A percentile compares a stretch with the other conserved stretches of the same genome.
These are phyloP conservation scores for Periconia digitata DNA, from an alignment of 2,329 filamentous ascomycete genomes.

Conservation along the genomic window DNA sequence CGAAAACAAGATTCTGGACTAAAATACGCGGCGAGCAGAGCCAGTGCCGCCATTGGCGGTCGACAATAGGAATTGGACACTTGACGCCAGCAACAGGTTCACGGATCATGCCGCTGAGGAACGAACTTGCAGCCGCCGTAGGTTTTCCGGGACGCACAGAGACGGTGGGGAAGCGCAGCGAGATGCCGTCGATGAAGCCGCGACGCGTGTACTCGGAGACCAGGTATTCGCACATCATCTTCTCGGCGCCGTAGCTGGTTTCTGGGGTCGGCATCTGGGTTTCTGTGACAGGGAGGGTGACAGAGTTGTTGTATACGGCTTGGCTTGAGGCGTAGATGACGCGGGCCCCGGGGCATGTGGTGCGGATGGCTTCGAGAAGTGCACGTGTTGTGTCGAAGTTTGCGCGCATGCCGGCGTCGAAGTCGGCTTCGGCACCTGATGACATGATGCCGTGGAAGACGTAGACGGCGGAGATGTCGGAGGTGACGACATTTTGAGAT, in stretches of 20 bases:
- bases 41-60: slow-evolving; percentile 54
- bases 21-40: slow-evolving; percentile 57
- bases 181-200: slow-evolving; percentile 58
- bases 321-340: slow-evolving; percentile 62
- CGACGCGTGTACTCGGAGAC: slow-evolving; percentile 62
- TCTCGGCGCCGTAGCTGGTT: slow-evolving; percentile 62
- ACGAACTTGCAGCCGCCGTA: slow-evolving; percentile 59
- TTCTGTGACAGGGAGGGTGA: slow-evolving; percentile 23
- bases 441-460: slow-evolving; percentile 68
- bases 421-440: slow-evolving; percentile 60
- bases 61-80: slow-evolving; percentile 49
- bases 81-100: slow-evolving; percentile 59
- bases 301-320: slow-evolving; percentile 62
- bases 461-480: slow-evolving; percentile 40
- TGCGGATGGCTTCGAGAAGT: slow-evolving; percentile 54
- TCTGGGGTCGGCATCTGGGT: slow-evolving; percentile 57
- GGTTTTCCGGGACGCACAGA: slow-evolving; percentile 60
- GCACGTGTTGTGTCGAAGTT: slow-evolving; percentile 60
- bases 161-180: slow-evolving; percentile 61
- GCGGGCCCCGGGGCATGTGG: slow-evolving; percentile 53
- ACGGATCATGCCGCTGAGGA: slow-evolving; percentile 62
- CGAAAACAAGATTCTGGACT: slow-evolving; percentile 54
- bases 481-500: slow-evolving; percentile 9
- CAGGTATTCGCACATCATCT: slow-evolving; percentile 60
- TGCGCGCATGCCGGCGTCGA: slow-evolving; percentile 57